A percentile compares a stretch with the other conserved stretches of the same genome.
These are phyloP conservation scores for Viola pubescens DNA, from an alignment of 441 rosid genomes.

Conservation along the genomic window DNA sequence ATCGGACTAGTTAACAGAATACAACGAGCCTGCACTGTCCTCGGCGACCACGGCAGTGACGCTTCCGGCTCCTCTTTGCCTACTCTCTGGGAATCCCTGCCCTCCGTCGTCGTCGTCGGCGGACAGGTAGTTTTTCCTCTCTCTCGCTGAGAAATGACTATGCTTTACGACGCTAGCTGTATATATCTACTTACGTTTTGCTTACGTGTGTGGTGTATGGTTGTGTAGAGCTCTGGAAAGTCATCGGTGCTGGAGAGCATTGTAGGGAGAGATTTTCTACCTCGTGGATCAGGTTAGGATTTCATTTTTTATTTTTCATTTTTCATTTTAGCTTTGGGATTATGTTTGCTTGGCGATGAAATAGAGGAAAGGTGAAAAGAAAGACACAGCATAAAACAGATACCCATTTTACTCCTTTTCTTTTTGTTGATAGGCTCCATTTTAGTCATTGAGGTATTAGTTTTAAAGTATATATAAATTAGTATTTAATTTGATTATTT, in stretches of 20 bases:
- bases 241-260: constrained; percentile 88
- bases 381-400: too few species aligned
- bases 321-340: constrained; percentile 1
- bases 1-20: constrained; percentile 69
- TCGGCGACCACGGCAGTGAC: constrained; percentile 70
- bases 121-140: constrained; percentile 53
- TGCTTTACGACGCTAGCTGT: too few species aligned
- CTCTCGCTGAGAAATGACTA: neutral
- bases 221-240: constrained; percentile 73
- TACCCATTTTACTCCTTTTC: too few species aligned
- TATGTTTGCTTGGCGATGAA: constrained; percentile 9
- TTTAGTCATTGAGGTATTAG: too few species aligned
- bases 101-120: constrained; percentile 85
- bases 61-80: constrained; percentile 37
- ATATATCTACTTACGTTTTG: too few species aligned
- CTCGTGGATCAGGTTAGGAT: constrained; percentile 70
- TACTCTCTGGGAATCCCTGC: constrained; percentile 96
- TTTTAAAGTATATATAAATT: too few species aligned
- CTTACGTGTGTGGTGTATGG: neutral
- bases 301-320: neutral
- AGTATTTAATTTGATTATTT: neutral
- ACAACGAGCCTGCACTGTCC: constrained; percentile 78
- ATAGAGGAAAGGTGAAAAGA: too few species aligned
- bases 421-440: too few species aligned
- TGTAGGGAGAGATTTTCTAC: constrained; percentile 84